phyloP scores from a whole-genome alignment of 441 rosid species.

The Biscutella laevigata region DNA sequence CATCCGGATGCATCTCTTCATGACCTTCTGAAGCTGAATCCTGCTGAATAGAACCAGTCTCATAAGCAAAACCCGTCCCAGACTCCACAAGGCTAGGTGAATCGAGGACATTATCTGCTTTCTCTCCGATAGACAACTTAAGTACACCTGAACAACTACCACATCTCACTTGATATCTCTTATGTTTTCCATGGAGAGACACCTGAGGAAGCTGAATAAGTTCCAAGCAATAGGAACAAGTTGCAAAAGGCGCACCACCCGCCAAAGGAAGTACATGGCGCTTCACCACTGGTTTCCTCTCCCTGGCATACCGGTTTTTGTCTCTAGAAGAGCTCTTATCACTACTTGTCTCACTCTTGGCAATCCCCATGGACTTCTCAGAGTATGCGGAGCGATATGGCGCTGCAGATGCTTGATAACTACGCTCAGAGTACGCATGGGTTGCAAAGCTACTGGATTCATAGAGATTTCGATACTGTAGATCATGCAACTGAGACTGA shows the following conservation, averaged over 20 bases:
- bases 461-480: slow-evolving; percentile 26
- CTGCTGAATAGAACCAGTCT: slow-evolving; percentile 17
- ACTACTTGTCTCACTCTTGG: slow-evolving; percentile 39
- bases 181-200: slow-evolving; percentile 45
- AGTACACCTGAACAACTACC: slow-evolving; percentile 65
- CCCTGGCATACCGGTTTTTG: slow-evolving; percentile 31
- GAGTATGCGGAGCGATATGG: slow-evolving; percentile 38
- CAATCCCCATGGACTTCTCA: slow-evolving; percentile 20
- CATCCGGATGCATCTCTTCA: slow-evolving; percentile 28
- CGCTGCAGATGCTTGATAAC: slow-evolving; percentile 30
- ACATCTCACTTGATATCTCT: slow-evolving; percentile 57
- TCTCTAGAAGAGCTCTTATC: slow-evolving; percentile 30
- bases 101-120: slow-evolving; percentile 44
- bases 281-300: slow-evolving; percentile 38
- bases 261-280: slow-evolving; percentile 55
- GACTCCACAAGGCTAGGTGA: slow-evolving; percentile 27
- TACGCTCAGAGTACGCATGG: slow-evolving; percentile 33
- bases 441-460: slow-evolving; percentile 39
- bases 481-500: slow-evolving; percentile 29
- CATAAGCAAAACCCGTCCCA: slow-evolving; percentile 36
- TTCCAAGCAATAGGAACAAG: slow-evolving; percentile 53
- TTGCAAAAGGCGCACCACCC: slow-evolving; percentile 75
- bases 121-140: slow-evolving; percentile 42
- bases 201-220: slow-evolving; percentile 67
- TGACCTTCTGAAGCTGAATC: slow-evolving; percentile 29